Evolutionary conservation across 805 yeast genomes (phyloP).

Genomic region (Candida patagonica): DNA sequence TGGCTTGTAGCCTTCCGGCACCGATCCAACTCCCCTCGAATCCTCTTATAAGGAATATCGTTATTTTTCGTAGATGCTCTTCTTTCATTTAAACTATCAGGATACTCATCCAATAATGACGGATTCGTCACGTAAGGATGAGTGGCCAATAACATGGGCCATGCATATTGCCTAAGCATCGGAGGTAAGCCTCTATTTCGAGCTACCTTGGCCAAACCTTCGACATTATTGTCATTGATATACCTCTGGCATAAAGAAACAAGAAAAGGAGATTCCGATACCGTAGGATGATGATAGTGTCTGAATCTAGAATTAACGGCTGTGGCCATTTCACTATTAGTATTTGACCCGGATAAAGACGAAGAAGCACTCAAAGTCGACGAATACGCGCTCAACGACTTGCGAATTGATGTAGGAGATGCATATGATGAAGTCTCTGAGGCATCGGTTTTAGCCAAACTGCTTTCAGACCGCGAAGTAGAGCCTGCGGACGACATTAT

Average conservation of each 20-base stretch:
- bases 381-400: conserved; percentile 13
- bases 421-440: background rate
- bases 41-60: conserved; percentile 22
- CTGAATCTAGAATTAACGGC: conserved; percentile 19
- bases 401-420: background rate
- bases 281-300: conserved; percentile 33
- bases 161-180: conserved; percentile 59
- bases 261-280: conserved; percentile 40
- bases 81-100: conserved; percentile 11
- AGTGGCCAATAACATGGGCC: conserved; percentile 74
- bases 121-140: conserved; percentile 84
- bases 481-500: too few relatives aligned
- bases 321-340: background rate
- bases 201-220: conserved; percentile 70
- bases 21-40: conserved; percentile 26
- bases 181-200: conserved; percentile 84
- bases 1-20: conserved; percentile 15
- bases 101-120: conserved; percentile 51
- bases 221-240: conserved; percentile 51
- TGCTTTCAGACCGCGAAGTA: too few relatives aligned
- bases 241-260: conserved; percentile 48
- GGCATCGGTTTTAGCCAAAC: background rate
- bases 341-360: conserved; percentile 15
- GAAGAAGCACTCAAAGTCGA: conserved; percentile 20
- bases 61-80: conserved; percentile 11